Evolutionary conservation across 2,329 filamentous ascomycete genomes (phyloP), one percentile per base, ranked within the genome.

Genomic region (Hawksworthiomyces lignivorus): DNA sequence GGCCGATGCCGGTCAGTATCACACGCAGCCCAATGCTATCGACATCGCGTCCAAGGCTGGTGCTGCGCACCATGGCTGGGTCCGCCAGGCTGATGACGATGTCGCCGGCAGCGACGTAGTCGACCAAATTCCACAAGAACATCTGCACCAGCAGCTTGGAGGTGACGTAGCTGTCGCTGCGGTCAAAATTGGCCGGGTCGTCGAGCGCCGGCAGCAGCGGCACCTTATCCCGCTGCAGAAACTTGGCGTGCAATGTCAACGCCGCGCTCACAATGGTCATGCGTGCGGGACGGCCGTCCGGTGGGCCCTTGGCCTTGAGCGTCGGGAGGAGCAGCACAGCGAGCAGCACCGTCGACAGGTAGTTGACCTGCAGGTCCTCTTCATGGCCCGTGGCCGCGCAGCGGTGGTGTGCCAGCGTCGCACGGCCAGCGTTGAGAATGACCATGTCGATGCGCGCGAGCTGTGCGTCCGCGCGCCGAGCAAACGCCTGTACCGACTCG

Each of bases 41-140:
- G 1, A 51, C 42, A 1, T 67, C 60, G 1, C 63, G 59, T n/a
- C 52, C 46, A 4, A 75, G 54, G 1, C 53, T 35, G 0, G 46
- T 50, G 12, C 47, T 48, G 7, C 28, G 29, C 10, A 39, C n/a
- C 7, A 21, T 7, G 17, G 30, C 38, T 7, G 38, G 38, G 18
- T 35, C 38, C 18, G 43, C 35, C 19, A 37, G 2, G 19, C 28
- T 22, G 26, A 39, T 11, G 14, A 48, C 35, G 17, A 44, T 40
- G 41, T 47, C 45, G 41, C 29, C 41, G 11, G 41, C 4, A 7
- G 10, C 9, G 10, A 47, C 12, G 22, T 22, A 19, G 5, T 18
- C 12, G 15, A 36, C 18, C 19, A 43, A 33, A 28, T 41, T 37
- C 17, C 26, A 11, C 4, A 47, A 38, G 4, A 40, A 36, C 10